Percentiles rank a stretch among this genome's conserved stretches.
Evolutionary conservation across 1,284 basidiomycete species (phyloP).

Genomic region (Ustilago sp.): DNA sequence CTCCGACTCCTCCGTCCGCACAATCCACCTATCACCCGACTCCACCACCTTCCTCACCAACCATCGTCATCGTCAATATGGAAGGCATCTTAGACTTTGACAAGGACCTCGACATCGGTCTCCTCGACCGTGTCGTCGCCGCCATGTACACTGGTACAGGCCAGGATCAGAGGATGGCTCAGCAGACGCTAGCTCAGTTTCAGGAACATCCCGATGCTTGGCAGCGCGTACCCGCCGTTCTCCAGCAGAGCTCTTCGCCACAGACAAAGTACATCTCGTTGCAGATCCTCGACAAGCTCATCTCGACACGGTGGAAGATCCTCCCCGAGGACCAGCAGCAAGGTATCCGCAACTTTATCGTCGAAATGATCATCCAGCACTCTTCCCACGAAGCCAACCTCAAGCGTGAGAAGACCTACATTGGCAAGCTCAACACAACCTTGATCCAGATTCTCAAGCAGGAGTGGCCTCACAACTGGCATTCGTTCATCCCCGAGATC

Average conservation of each 20-base stretch:
- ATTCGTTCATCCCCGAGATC: slow-evolving; percentile 95
- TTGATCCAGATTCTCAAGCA: slow-evolving; percentile 98
- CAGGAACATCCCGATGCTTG: slow-evolving; percentile 98
- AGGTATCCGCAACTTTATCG: slow-evolving; percentile 95
- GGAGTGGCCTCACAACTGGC: slow-evolving; percentile 99
- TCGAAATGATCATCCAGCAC: slow-evolving; percentile 90
- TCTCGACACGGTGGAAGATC: slow-evolving; percentile 94
- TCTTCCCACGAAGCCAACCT: slow-evolving; percentile 82
- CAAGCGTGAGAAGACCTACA: slow-evolving; percentile 91
- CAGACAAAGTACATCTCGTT: slow-evolving; percentile 79
- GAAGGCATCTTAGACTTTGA: slow-evolving; percentile 67
- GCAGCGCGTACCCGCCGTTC: slow-evolving; percentile 94
- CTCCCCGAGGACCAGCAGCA: slow-evolving; percentile 85
- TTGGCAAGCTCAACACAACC: slow-evolving; percentile 97
- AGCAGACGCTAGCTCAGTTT: slow-evolving; percentile 76
- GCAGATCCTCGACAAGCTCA: slow-evolving; percentile 75
- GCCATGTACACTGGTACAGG: slow-evolving; percentile 66
- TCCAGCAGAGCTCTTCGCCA: slow-evolving; percentile 84
- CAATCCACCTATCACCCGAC: too few species aligned
- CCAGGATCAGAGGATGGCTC: slow-evolving; percentile 64
- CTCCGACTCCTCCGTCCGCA: not conserved
- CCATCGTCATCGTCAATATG: slow-evolving; percentile 20
- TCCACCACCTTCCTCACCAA: not conserved
- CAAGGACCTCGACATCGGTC: slow-evolving; percentile 66
- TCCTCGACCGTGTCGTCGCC: slow-evolving; percentile 66